These are phyloP conservation scores for Aspergillus fijiensis DNA, from an alignment of 2,329 filamentous ascomycete genomes.

Conservation along the genomic window DNA sequence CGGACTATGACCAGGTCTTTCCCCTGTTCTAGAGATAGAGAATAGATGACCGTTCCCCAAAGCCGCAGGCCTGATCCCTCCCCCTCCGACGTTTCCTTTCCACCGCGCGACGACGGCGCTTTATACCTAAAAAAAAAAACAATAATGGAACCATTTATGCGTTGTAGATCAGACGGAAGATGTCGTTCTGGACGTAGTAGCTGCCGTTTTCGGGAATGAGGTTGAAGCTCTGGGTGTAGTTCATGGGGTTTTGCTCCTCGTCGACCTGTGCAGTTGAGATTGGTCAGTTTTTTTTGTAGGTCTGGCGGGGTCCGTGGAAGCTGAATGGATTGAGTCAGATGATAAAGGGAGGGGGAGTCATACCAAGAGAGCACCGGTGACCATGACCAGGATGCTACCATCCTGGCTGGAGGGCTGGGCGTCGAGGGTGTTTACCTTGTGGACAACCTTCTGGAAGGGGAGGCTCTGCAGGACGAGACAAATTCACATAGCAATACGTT, in stretches of 20 bases:
- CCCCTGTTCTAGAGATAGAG: no score
- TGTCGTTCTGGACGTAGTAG: slow-evolving; percentile 90
- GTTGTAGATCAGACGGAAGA: slow-evolving; percentile 83
- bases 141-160: slow-evolving; percentile 5
- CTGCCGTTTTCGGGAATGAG: slow-evolving; percentile 69
- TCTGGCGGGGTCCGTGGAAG: neutral
- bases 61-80: neutral
- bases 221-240: slow-evolving; percentile 87
- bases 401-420: slow-evolving; percentile 71
- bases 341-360: slow-evolving; percentile 28
- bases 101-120: neutral
- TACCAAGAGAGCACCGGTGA: slow-evolving; percentile 84
- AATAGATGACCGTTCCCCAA: no score
- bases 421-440: slow-evolving; percentile 75
- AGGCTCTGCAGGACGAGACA: slow-evolving; percentile 57
- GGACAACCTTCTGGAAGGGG: slow-evolving; percentile 77
- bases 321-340: neutral
- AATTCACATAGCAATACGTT: slow-evolving; percentile 1
- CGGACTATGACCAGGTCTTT: neutral
- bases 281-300: neutral
- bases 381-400: slow-evolving; percentile 77
- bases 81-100: neutral
- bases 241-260: slow-evolving; percentile 81
- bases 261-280: slow-evolving; percentile 62
- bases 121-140: neutral